phyloP scores from a whole-genome alignment of 2,329 filamentous ascomycete species.

The Colletotrichum sp. region DNA sequence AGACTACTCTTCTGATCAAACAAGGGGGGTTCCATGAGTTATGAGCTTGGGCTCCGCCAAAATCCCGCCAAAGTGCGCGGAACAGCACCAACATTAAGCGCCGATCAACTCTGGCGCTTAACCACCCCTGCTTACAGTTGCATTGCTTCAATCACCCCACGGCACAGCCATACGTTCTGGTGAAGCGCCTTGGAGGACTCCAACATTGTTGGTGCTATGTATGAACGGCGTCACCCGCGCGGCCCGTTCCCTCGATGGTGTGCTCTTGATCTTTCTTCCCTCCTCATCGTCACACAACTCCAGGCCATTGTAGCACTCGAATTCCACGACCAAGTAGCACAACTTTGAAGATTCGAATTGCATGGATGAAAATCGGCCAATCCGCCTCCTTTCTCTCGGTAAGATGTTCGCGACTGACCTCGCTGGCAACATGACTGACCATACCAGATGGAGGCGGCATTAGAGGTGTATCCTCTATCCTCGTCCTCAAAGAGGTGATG shows the following conservation, averaged over 20 bases:
- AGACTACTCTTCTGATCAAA: not conserved
- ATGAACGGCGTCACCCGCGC: not conserved
- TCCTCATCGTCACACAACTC: rapidly evolving
- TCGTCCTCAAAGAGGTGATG: slow-evolving; percentile 21
- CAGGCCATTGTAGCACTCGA: rapidly evolving
- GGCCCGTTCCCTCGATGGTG: not conserved
- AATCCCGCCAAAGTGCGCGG: not conserved
- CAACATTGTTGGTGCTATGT: not conserved
- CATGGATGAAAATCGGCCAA: not conserved
- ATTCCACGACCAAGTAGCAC: rapidly evolving
- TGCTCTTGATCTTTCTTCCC: not conserved
- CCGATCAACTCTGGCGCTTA: not conserved
- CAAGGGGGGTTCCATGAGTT: rapidly evolving
- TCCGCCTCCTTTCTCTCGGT: slow-evolving; percentile 10
- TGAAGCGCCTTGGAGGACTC: not conserved
- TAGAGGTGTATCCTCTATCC: slow-evolving; percentile 14
- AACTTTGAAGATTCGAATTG: not conserved
- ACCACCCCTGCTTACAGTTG: not conserved
- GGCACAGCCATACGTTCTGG: not conserved
- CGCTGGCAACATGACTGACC: not conserved
- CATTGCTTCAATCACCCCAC: not conserved
- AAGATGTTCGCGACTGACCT: not conserved
- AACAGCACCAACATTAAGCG: not conserved
- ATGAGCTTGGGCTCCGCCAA: not conserved
- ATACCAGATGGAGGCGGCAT: slow-evolving; percentile 20